Evolutionary conservation across 345 rosid genomes (phyloP), one percentile per base, ranked within the genome.

Genomic region (Bruguiera gymnorhiza): DNA sequence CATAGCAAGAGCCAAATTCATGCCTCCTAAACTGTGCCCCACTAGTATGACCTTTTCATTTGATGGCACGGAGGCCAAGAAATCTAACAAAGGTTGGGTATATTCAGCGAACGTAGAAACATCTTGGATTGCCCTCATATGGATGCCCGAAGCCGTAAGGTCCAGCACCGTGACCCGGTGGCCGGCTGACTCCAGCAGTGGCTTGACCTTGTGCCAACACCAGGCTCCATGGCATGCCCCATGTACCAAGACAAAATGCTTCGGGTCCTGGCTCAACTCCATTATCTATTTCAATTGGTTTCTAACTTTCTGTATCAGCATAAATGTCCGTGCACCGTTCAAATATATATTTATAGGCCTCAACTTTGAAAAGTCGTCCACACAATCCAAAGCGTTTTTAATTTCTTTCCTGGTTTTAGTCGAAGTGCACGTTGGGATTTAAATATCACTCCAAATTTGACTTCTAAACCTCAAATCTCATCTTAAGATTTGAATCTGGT

Each of bases 161-260:
- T 84, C 86, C 1, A 82, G 23, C 34, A 75, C 71, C 19, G 86
- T 80, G 76, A 72, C 86, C 2, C 27, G 54, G 78, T 78, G 81
- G 57, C 86, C 84, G 1, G 69, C 32, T 1, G 74, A 63, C 63
- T 79, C 66, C 0, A 84, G 81, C 21, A 78, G 65, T n/a, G 78
- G 59, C 65, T 69, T 66, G 16, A 80, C 34, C 76, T 80, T 80
- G 79, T 80, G 72, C 86, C 84, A 84, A 58, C 80, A 71, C 86
- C 88, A 80, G 1, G 80, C 88, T 2, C 84, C 86, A 36, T 73
- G 81, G 56, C 85, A 54, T 3, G 83, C 76, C 2, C 88, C 86
- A 43, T 85, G 88, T 29, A 82, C 83, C 11, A 83, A 60, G 16
- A 85, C 79, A 58, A 85, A 70, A 59, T 82, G 86, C 43, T 61